Evolutionary conservation across 2,329 filamentous ascomycete species (phyloP).

Genomic region (Pleomassaria siparia): DNA sequence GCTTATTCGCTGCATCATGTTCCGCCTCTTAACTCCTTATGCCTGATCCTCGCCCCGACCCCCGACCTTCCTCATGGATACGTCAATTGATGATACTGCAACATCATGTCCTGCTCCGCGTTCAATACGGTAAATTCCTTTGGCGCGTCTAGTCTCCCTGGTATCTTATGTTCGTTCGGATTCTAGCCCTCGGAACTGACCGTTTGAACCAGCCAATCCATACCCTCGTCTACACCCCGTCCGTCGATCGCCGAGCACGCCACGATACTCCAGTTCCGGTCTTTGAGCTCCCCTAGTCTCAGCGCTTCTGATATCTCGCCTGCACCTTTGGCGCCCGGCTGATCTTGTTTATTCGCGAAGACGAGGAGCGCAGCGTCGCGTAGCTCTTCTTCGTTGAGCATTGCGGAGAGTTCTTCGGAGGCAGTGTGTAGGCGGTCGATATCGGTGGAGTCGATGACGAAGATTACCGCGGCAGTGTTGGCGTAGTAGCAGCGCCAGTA

Average conservation of each 20-base stretch:
- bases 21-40: not conserved
- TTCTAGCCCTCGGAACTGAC: constrained; percentile 16
- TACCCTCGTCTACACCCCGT: constrained; percentile 90
- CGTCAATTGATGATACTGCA: not conserved
- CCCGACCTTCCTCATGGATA: not conserved
- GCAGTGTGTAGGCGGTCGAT: constrained; percentile 93
- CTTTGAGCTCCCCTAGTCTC: constrained; percentile 84
- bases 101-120: no score
- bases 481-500: constrained; percentile 99
- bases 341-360: constrained; percentile 99
- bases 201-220: constrained; percentile 87
- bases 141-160: no score
- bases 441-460: constrained; percentile 97
- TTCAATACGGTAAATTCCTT: no score
- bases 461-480: constrained; percentile 97
- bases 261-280: constrained; percentile 99
- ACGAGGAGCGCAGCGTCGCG: constrained; percentile 90
- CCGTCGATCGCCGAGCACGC: constrained; percentile 96
- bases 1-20: not conserved
- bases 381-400: constrained; percentile 96
- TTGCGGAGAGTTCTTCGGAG: constrained; percentile 86
- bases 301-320: constrained; percentile 95
- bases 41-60: not conserved
- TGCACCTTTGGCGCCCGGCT: constrained; percentile 93
- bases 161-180: not conserved